Evolutionary conservation across 352 stramenopile genomes (phyloP).

Genomic region (Lagenidium giganteum): DNA sequence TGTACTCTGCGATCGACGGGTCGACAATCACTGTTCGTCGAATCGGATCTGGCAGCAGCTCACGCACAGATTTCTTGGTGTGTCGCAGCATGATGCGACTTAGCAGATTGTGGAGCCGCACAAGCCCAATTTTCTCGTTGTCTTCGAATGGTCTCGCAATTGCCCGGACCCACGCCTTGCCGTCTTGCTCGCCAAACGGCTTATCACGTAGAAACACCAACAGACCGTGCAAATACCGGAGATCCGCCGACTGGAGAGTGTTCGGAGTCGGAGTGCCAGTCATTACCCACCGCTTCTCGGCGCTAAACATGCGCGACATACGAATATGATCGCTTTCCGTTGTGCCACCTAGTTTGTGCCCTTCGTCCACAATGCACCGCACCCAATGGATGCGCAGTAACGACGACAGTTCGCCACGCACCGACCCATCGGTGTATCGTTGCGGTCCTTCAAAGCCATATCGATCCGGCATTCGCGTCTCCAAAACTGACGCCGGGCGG

Average conservation of each 20-base stretch:
- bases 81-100: slow-evolving; percentile 93
- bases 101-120: slow-evolving; percentile 80
- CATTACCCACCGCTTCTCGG: slow-evolving; percentile 94
- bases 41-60: slow-evolving; percentile 37
- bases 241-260: slow-evolving; percentile 71
- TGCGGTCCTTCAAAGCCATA: slow-evolving; percentile 56
- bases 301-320: slow-evolving; percentile 76
- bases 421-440: slow-evolving; percentile 53
- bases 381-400: slow-evolving; percentile 75
- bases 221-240: slow-evolving; percentile 89
- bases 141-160: slow-evolving; percentile 72
- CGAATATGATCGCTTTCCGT: slow-evolving; percentile 64
- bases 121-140: slow-evolving; percentile 45
- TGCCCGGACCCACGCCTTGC: slow-evolving; percentile 69
- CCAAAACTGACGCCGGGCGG: slow-evolving; percentile 50
- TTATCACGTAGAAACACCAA: slow-evolving; percentile 88
- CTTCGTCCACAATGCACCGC: slow-evolving; percentile 94
- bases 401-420: slow-evolving; percentile 46
- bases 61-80: slow-evolving; percentile 87
- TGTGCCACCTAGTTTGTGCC: slow-evolving; percentile 88
- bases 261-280: slow-evolving; percentile 95
- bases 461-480: slow-evolving; percentile 54
- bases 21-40: no score
- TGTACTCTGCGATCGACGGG: slow-evolving; percentile 60
- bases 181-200: slow-evolving; percentile 74